Conservation (phyloP, 2,329 filamentous ascomycete species). For the Penicillium sp. region DNA sequence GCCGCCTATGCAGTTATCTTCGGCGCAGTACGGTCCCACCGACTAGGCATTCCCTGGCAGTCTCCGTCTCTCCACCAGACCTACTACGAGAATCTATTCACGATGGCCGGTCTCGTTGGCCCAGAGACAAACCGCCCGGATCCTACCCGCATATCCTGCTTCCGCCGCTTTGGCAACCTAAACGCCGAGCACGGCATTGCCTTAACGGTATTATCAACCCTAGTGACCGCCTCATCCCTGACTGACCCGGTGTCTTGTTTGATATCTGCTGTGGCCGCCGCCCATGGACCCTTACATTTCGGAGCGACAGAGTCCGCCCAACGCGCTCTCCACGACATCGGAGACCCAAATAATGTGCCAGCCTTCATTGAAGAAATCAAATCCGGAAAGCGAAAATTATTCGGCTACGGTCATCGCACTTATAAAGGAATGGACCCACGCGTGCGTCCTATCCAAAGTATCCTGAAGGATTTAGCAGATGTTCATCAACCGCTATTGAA, state of each 20-base stretch:
- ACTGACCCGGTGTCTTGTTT: slow-evolving; percentile 57
- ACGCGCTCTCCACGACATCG: slow-evolving; percentile 34
- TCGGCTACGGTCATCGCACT: slow-evolving; percentile 35
- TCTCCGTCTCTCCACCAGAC: slow-evolving; percentile 41
- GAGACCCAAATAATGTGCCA: slow-evolving; percentile 28
- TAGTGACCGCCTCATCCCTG: slow-evolving; percentile 58
- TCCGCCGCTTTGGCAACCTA: slow-evolving; percentile 57
- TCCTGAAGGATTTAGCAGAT: slow-evolving; percentile 25
- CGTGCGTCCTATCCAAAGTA: slow-evolving; percentile 25
- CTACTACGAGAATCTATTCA: slow-evolving; percentile 58
- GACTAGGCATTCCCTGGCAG: slow-evolving; percentile 20
- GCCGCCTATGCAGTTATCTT: slow-evolving; percentile 30
- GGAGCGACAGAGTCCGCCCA: slow-evolving; percentile 61
- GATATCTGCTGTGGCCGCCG: slow-evolving; percentile 54
- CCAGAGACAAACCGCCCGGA: slow-evolving; percentile 51
- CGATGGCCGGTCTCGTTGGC: slow-evolving; percentile 55
- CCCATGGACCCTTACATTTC: slow-evolving; percentile 59
- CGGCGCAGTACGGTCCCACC: slow-evolving; percentile 29
- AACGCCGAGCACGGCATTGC: slow-evolving; percentile 62
- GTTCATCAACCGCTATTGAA: slow-evolving; percentile 21
- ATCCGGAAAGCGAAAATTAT: slow-evolving; percentile 27
- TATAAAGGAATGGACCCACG: slow-evolving; percentile 34
- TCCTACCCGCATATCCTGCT: slow-evolving; percentile 45
- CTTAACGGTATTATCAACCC: slow-evolving; percentile 56
- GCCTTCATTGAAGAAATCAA: slow-evolving; percentile 32